These are phyloP conservation scores for Fusarium solani-melongenae DNA, from an alignment of 2,329 filamentous ascomycete genomes.

Conservation along the genomic window DNA sequence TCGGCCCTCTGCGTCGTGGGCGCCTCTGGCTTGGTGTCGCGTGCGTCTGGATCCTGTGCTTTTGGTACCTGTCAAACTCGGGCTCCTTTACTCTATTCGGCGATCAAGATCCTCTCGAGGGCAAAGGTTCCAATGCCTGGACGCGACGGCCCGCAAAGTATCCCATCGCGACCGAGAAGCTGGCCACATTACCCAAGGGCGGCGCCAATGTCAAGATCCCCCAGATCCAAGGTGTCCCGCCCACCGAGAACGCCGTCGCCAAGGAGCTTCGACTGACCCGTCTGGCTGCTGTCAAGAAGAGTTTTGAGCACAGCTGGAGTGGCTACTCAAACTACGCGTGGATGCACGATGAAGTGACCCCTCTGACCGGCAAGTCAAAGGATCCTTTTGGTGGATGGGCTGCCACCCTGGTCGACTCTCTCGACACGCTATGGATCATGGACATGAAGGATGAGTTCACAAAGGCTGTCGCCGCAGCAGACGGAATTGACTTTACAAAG, in stretches of 20 bases:
- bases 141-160: constrained; percentile 35
- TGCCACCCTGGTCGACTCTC: constrained; percentile 70
- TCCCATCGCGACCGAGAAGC: constrained; percentile 38
- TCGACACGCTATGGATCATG: constrained; percentile 78
- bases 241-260: constrained; percentile 43
- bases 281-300: constrained; percentile 58
- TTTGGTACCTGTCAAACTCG: constrained; percentile 39
- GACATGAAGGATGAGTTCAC: constrained; percentile 72
- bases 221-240: constrained; percentile 46
- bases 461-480: constrained; percentile 66
- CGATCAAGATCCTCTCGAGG: constrained; percentile 34
- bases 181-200: constrained; percentile 49
- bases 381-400: constrained; percentile 74
- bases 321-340: constrained; percentile 72
- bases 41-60: constrained; percentile 39
- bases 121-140: constrained; percentile 39
- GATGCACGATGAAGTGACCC: constrained; percentile 71
- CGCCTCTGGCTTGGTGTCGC: constrained; percentile 41
- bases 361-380: constrained; percentile 61
- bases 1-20: constrained; percentile 34
- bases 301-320: constrained; percentile 66
- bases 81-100: constrained; percentile 31
- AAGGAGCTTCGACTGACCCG: constrained; percentile 51
- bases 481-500: constrained; percentile 68
- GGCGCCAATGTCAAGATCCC: constrained; percentile 37